phyloP scores from a whole-genome alignment of 441 rosid species.

The Erysimum cheiri region DNA sequence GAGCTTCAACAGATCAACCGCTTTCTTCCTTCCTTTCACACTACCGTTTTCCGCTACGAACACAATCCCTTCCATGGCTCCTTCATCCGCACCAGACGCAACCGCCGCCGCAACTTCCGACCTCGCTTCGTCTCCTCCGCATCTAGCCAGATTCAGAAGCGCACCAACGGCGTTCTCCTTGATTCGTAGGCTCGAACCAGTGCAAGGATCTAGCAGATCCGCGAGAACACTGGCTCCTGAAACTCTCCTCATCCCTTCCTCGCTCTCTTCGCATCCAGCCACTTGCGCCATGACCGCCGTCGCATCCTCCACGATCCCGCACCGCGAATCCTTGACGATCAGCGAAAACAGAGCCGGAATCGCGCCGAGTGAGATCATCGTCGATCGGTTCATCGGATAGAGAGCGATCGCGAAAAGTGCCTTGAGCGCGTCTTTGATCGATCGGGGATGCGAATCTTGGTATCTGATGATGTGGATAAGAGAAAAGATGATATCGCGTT shows the following conservation, averaged over 20 bases:
- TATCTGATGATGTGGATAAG: constrained; percentile 60
- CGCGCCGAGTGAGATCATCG: constrained; percentile 69
- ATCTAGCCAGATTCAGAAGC: constrained; percentile 69
- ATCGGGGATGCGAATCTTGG: constrained; percentile 65
- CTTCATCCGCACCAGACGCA: constrained; percentile 40
- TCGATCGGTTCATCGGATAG: constrained; percentile 64
- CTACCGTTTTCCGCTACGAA: constrained; percentile 66
- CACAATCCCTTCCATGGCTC: constrained; percentile 64
- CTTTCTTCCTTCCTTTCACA: constrained; percentile 72
- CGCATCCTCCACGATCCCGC: constrained; percentile 89
- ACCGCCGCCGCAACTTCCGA: constrained; percentile 56
- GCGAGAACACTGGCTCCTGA: constrained; percentile 63
- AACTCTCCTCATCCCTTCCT: constrained; percentile 60
- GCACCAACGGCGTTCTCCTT: constrained; percentile 83
- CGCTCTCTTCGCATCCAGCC: constrained; percentile 90
- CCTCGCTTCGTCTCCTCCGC: constrained; percentile 57
- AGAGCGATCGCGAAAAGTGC: constrained; percentile 82
- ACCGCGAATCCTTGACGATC: constrained; percentile 71
- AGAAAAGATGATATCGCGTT: constrained; percentile 81
- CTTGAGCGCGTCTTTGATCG: constrained; percentile 79
- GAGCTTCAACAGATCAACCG: constrained; percentile 57
- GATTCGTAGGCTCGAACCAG: constrained; percentile 64
- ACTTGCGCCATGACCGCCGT: constrained; percentile 90
- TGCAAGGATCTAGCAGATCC: constrained; percentile 76
- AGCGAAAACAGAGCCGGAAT: constrained; percentile 64